phyloP scores from a whole-genome alignment of 2,329 filamentous ascomycete genomes.

The Epicoccum nigrum region DNA sequence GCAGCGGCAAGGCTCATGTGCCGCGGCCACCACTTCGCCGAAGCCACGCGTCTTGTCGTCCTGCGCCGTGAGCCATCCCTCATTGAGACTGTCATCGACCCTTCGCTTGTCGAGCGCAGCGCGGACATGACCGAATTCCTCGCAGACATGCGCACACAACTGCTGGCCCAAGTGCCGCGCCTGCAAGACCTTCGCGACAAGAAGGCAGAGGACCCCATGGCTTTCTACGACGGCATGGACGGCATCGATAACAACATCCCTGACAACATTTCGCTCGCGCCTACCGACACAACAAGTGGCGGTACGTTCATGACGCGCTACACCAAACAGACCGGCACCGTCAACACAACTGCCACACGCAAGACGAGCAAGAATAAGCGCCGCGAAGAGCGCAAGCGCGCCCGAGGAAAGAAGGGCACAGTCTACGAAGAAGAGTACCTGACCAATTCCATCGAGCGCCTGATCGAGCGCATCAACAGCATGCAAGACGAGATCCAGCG shows the following conservation, averaged over 20 bases:
- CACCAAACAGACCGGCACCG: conserved; percentile 76
- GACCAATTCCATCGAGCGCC: conserved; percentile 80
- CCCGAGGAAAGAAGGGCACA: conserved; percentile 91
- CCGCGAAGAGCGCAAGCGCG: conserved; percentile 92
- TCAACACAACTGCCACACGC: conserved; percentile 74
- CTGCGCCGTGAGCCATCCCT: conserved; percentile 66
- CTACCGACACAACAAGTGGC: conserved; percentile 80
- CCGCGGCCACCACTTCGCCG: conserved; percentile 83
- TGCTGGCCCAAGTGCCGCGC: conserved; percentile 83
- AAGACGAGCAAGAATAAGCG: conserved; percentile 87
- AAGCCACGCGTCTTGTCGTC: conserved; percentile 80
- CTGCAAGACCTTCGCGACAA: conserved; percentile 81
- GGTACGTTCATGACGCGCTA: conserved; percentile 90
- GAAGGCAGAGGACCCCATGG: conserved; percentile 81
- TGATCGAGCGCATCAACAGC: conserved; percentile 81
- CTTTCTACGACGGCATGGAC: conserved; percentile 78
- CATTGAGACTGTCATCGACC: conserved; percentile 73
- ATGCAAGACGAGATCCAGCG: conserved; percentile 73
- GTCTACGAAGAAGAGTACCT: conserved; percentile 99
- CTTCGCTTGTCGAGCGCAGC: conserved; percentile 79
- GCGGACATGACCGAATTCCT: conserved; percentile 86
- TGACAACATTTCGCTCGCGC: conserved; percentile 90
- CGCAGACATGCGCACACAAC: conserved; percentile 87
- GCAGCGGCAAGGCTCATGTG: conserved; percentile 78
- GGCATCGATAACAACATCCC: conserved; percentile 68